Percentiles rank a stretch among this genome's conserved stretches.
phyloP scores from a whole-genome alignment of 805 yeast genomes.

The Lipomyces yamanashiensis region DNA sequence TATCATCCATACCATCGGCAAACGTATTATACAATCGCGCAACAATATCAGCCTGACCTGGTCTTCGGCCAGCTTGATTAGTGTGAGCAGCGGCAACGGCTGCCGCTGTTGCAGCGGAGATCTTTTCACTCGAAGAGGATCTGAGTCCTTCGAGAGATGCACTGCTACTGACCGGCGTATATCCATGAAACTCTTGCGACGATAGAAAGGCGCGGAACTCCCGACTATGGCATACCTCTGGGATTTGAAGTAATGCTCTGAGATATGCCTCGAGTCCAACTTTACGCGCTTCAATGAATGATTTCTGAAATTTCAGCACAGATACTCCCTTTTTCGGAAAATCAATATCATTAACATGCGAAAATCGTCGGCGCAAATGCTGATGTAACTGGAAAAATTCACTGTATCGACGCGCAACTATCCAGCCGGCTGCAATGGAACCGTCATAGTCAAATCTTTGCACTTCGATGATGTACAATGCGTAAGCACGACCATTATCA shows the following conservation, averaged over 20 bases:
- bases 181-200: slow-evolving; percentile 44
- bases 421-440: slow-evolving; percentile 73
- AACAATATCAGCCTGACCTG: slow-evolving; percentile 23
- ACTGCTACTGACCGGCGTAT: neutral
- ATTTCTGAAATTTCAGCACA: slow-evolving; percentile 71
- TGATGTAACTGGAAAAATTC: slow-evolving; percentile 78
- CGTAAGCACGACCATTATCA: slow-evolving; percentile 61
- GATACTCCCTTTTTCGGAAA: slow-evolving; percentile 59
- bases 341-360: slow-evolving; percentile 54
- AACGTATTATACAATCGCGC: slow-evolving; percentile 27
- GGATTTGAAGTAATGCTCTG: slow-evolving; percentile 58
- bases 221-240: slow-evolving; percentile 73
- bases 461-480: slow-evolving; percentile 77
- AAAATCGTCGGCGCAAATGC: slow-evolving; percentile 60
- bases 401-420: slow-evolving; percentile 84
- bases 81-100: slow-evolving; percentile 20
- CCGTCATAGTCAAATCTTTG: slow-evolving; percentile 55
- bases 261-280: slow-evolving; percentile 66
- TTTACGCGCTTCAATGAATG: slow-evolving; percentile 68
- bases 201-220: slow-evolving; percentile 79
- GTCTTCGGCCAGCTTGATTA: slow-evolving; percentile 1
- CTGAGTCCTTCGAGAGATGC: neutral
- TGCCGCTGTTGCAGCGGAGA: slow-evolving; percentile 20
- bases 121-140: slow-evolving; percentile 1
- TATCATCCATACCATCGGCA: slow-evolving; percentile 36